phyloP scores from a whole-genome alignment of 495 filamentous ascomycete genomes.

The Xylaria curta region DNA sequence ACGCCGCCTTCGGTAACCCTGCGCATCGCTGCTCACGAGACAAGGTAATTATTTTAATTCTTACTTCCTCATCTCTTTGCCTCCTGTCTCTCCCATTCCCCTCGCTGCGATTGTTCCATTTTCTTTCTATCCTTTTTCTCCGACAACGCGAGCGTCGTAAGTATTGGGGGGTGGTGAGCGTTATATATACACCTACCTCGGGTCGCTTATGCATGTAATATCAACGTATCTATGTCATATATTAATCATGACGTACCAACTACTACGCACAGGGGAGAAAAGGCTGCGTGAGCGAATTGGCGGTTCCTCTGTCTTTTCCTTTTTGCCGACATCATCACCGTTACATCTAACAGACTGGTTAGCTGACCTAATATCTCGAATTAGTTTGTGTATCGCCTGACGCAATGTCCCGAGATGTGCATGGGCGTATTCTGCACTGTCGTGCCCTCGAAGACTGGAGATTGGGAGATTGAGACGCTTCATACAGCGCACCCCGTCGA shows the following conservation, averaged over 20 bases:
- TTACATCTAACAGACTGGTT: not conserved
- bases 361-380: not conserved
- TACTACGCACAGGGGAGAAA: not conserved
- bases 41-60: constrained; percentile 72
- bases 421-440: constrained; percentile 79
- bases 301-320: not conserved
- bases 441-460: constrained; percentile 50
- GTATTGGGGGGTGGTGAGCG: too few relatives aligned
- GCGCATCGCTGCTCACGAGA: constrained; percentile 75
- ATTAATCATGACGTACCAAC: not conserved
- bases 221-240: not conserved
- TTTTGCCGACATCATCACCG: not conserved
- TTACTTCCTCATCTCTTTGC: not conserved
- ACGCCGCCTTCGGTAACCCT: constrained; percentile 70
- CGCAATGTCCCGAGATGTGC: constrained; percentile 76
- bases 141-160: not conserved
- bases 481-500: constrained; percentile 53
- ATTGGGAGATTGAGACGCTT: constrained; percentile 57
- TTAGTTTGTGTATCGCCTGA: constrained; percentile 84
- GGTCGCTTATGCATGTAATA: constrained; percentile 1
- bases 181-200: not conserved
- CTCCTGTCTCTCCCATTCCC: too few relatives aligned
- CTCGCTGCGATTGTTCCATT: not conserved
- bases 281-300: not conserved
- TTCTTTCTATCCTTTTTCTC: not conserved